Evolutionary conservation across 176 grass and related monocot genomes (phyloP).

Genomic region (Puya raimondii): DNA sequence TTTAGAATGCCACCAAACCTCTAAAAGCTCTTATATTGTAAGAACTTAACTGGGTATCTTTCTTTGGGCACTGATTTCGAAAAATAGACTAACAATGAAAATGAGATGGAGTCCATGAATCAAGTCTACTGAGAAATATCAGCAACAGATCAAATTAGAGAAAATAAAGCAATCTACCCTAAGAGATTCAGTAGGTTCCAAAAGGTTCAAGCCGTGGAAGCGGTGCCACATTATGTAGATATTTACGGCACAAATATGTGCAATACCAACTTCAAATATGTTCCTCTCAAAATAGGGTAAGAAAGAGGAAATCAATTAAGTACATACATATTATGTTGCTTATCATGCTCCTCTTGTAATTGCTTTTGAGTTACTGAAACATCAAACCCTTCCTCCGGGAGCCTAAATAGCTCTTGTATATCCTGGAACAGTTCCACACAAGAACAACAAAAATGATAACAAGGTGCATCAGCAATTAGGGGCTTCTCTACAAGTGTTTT

Average conservation of each 20-base stretch:
- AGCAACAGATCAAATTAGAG: too few species aligned
- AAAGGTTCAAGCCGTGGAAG: too few species aligned
- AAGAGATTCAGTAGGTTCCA: too few species aligned
- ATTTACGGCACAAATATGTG: background rate
- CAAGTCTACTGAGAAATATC: too few species aligned
- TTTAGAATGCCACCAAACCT: too few species aligned
- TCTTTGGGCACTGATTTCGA: too few species aligned
- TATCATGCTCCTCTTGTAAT: constrained; percentile 80
- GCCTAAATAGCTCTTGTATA: constrained; percentile 62
- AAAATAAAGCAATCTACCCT: too few species aligned
- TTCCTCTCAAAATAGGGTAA: background rate
- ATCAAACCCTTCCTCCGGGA: constrained; percentile 88
- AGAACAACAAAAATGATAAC: background rate
- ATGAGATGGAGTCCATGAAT: too few species aligned
- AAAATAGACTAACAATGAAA: too few species aligned
- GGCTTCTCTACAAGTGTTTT: too few species aligned
- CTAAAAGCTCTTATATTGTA: too few species aligned
- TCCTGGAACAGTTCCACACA: constrained; percentile 40
- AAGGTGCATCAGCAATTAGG: background rate
- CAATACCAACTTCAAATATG: background rate
- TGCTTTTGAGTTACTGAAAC: constrained; percentile 67
- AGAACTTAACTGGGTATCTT: too few species aligned
- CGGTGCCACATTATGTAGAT: background rate
- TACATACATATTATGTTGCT: constrained; percentile 46
- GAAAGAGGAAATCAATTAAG: constrained; percentile 9